Conservation (phyloP, 2,329 filamentous ascomycete genomes). For the Epicoccum nigrum region DNA sequence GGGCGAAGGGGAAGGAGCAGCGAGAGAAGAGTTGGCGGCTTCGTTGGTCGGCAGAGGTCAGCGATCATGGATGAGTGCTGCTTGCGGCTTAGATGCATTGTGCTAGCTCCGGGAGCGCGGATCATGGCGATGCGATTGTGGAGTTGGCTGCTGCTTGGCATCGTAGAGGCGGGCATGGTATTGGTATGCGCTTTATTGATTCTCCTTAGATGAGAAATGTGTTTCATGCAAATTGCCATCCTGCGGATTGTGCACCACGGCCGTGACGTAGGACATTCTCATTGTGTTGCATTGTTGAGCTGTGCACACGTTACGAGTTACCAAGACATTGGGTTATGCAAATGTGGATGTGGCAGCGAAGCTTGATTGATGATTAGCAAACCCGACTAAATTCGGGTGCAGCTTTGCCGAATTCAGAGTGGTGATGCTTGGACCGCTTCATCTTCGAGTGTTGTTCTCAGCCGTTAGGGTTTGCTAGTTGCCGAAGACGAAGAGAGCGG, state of each 20-base stretch:
- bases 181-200: conserved; percentile 9
- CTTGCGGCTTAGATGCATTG: conserved; percentile 1
- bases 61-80: not conserved
- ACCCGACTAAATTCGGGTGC: not conserved
- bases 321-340: not conserved
- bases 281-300: not conserved
- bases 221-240: conserved; percentile 4
- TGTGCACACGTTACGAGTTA: conserved; percentile 1
- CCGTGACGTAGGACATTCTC: not conserved
- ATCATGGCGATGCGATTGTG: conserved; percentile 3
- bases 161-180: conserved; percentile 1
- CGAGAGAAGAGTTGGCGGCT: not conserved
- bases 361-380: conserved; percentile 3
- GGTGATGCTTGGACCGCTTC: not conserved
- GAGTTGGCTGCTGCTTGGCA: not conserved
- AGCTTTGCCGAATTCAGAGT: not conserved
- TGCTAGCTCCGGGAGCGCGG: conserved; percentile 3
- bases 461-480: conserved; percentile 1
- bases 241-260: not conserved
- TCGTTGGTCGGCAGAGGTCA: not conserved
- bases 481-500: not conserved
- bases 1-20: conserved; percentile 2
- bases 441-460: conserved; percentile 1
- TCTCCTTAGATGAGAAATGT: not conserved
- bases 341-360: conserved; percentile 7